Percentiles rank a stretch among this genome's conserved stretches.
Evolutionary conservation across 805 yeast genomes (phyloP).

Genomic region (Cyberlindnera mrakii): DNA sequence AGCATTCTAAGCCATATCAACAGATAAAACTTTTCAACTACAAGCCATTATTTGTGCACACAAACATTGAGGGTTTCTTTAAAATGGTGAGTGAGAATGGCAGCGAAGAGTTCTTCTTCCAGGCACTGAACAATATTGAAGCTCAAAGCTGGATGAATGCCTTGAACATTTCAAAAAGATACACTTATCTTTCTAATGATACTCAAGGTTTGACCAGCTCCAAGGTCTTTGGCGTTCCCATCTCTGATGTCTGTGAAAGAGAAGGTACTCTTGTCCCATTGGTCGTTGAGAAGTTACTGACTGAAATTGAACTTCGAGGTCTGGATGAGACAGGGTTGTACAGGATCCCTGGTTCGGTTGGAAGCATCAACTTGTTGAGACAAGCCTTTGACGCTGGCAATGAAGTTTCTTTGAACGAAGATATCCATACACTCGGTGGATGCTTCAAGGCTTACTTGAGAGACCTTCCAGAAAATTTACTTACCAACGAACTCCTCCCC

Average conservation of each 20-base stretch:
- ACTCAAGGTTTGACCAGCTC: constrained; percentile 35
- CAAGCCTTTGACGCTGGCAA: constrained; percentile 48
- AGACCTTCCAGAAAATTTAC: constrained; percentile 80
- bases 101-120: constrained; percentile 57
- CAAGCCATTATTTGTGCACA: constrained; percentile 30
- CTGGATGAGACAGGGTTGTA: constrained; percentile 87
- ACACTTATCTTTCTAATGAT: constrained; percentile 35
- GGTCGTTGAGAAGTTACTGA: constrained; percentile 58
- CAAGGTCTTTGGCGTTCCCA: constrained; percentile 81
- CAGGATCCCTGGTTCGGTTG: constrained; percentile 63
- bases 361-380: constrained; percentile 48
- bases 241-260: constrained; percentile 66
- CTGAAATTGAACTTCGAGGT: constrained; percentile 81
- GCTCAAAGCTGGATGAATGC: constrained; percentile 68
- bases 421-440: constrained; percentile 79
- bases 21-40: constrained; percentile 39
- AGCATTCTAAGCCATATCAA: constrained; percentile 41
- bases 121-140: constrained; percentile 55
- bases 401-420: constrained; percentile 41
- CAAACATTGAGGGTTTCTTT: constrained; percentile 36
- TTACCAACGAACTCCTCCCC: constrained; percentile 61
- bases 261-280: constrained; percentile 59
- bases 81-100: constrained; percentile 35
- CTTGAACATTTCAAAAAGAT: constrained; percentile 34
- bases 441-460: constrained; percentile 78